A percentile compares a stretch with the other conserved stretches of the same genome.
phyloP scores from a whole-genome alignment of 441 rosid genomes.

The Eruca vesicaria region DNA sequence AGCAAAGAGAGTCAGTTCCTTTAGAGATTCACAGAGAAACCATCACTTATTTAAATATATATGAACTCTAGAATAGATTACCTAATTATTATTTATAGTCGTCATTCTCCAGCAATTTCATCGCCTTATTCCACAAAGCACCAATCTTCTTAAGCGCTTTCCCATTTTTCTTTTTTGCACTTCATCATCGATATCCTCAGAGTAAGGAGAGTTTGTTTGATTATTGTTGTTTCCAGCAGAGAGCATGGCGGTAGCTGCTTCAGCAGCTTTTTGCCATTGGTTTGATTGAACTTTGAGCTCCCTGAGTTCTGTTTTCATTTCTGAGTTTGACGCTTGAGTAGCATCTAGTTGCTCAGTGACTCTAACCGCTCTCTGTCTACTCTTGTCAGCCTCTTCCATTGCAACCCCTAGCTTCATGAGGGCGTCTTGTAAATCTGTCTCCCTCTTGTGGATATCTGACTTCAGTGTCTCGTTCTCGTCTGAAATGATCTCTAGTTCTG shows the following conservation, averaged over 20 bases:
- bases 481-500: slow-evolving; percentile 52
- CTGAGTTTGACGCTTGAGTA: slow-evolving; percentile 50
- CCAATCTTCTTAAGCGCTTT: slow-evolving; percentile 73
- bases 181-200: slow-evolving; percentile 51
- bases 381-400: slow-evolving; percentile 63
- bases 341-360: slow-evolving; percentile 65
- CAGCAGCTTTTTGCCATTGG: slow-evolving; percentile 82
- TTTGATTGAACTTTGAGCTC: slow-evolving; percentile 72
- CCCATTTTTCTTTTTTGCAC: slow-evolving; percentile 64
- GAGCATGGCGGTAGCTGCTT: slow-evolving; percentile 71
- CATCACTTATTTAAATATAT: background rate
- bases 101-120: slow-evolving; percentile 42
- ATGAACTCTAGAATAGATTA: background rate
- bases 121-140: slow-evolving; percentile 72
- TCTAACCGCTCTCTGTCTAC: slow-evolving; percentile 50
- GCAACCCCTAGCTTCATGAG: slow-evolving; percentile 61
- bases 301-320: slow-evolving; percentile 63
- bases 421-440: slow-evolving; percentile 53
- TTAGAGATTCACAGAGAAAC: background rate
- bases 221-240: slow-evolving; percentile 53
- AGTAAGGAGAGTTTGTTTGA: slow-evolving; percentile 45
- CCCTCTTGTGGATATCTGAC: slow-evolving; percentile 47
- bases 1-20: background rate
- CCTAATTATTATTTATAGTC: slow-evolving; percentile 18
- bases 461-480: slow-evolving; percentile 60